Evolutionary conservation across 495 filamentous ascomycete genomes (phyloP).

Genomic region (Collariella sp.): DNA sequence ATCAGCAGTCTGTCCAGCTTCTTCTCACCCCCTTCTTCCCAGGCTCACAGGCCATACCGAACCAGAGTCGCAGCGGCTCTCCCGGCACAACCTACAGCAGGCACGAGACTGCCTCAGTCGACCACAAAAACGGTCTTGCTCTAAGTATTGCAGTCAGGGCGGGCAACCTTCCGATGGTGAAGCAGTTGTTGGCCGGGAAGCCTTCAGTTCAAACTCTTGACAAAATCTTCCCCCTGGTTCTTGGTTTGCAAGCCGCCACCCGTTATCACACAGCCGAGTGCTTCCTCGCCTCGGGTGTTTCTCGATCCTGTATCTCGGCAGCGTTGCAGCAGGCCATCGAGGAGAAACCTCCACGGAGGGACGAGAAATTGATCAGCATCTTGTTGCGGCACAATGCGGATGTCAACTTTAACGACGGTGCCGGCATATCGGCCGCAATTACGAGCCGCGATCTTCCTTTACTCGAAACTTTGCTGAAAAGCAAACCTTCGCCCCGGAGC

Average conservation of each 20-base stretch:
- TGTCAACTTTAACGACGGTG: slow-evolving; percentile 38
- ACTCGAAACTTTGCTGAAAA: slow-evolving; percentile 31
- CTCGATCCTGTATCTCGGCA: slow-evolving; percentile 27
- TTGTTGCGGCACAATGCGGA: slow-evolving; percentile 38
- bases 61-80: slow-evolving; percentile 18
- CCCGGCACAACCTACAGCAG: slow-evolving; percentile 26
- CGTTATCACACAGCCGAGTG: slow-evolving; percentile 34
- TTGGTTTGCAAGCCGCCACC: slow-evolving; percentile 22
- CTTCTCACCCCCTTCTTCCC: slow-evolving; percentile 37
- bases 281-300: slow-evolving; percentile 33
- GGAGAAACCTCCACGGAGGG: slow-evolving; percentile 32
- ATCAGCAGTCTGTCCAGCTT: slow-evolving; percentile 32
- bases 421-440: slow-evolving; percentile 34
- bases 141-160: slow-evolving; percentile 33
- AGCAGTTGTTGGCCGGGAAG: slow-evolving; percentile 31
- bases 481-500: slow-evolving; percentile 30
- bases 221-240: slow-evolving; percentile 31
- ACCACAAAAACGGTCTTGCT: slow-evolving; percentile 36
- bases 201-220: slow-evolving; percentile 33
- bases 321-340: slow-evolving; percentile 37
- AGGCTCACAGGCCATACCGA: slow-evolving; percentile 16
- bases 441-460: slow-evolving; percentile 29
- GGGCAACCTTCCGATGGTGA: slow-evolving; percentile 30
- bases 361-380: slow-evolving; percentile 36
- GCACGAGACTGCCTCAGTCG: slow-evolving; percentile 38